These are phyloP conservation scores for Chaetomium sp. DNA, from an alignment of 2,329 filamentous ascomycete genomes.

Conservation along the genomic window DNA sequence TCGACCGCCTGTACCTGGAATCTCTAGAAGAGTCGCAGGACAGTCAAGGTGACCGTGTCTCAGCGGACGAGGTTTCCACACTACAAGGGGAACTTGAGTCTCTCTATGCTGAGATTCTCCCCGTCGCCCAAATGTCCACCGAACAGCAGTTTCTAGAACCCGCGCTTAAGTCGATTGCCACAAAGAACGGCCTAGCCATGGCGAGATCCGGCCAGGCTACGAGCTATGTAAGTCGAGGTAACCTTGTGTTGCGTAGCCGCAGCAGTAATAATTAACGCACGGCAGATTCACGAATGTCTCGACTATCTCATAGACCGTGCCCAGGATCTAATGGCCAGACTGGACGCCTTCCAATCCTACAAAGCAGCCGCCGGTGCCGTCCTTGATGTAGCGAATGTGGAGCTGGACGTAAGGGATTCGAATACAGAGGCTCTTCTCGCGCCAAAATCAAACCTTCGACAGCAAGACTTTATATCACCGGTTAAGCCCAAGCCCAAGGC, in stretches of 20 bases:
- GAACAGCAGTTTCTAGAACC: slow-evolving; percentile 62
- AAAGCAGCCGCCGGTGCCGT: slow-evolving; percentile 35
- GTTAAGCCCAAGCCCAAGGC: slow-evolving; percentile 25
- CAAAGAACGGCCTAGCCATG: slow-evolving; percentile 38
- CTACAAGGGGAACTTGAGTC: slow-evolving; percentile 62
- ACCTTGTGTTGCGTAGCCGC: not conserved
- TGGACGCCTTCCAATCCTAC: slow-evolving; percentile 42
- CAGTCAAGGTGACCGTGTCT: slow-evolving; percentile 15
- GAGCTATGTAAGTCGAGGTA: slow-evolving; percentile 40
- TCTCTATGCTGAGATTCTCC: slow-evolving; percentile 61
- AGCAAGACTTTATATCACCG: slow-evolving; percentile 27
- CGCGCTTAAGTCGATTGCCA: slow-evolving; percentile 41
- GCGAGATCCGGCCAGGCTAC: slow-evolving; percentile 41
- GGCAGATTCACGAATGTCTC: slow-evolving; percentile 46
- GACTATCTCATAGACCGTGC: slow-evolving; percentile 45
- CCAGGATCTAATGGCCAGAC: slow-evolving; percentile 34
- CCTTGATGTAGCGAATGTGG: slow-evolving; percentile 37
- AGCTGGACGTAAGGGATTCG: slow-evolving; percentile 31
- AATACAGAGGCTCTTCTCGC: slow-evolving; percentile 29
- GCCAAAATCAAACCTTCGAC: slow-evolving; percentile 23
- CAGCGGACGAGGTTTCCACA: slow-evolving; percentile 39
- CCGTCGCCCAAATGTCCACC: slow-evolving; percentile 64
- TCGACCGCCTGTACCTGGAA: slow-evolving; percentile 52
- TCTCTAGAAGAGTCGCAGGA: slow-evolving; percentile 27
- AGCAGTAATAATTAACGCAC: slow-evolving; percentile 20